Base-by-base conservation (phyloP, 2,329 filamentous ascomycete genomes). In the Arthrobotrys musiformis region DNA sequence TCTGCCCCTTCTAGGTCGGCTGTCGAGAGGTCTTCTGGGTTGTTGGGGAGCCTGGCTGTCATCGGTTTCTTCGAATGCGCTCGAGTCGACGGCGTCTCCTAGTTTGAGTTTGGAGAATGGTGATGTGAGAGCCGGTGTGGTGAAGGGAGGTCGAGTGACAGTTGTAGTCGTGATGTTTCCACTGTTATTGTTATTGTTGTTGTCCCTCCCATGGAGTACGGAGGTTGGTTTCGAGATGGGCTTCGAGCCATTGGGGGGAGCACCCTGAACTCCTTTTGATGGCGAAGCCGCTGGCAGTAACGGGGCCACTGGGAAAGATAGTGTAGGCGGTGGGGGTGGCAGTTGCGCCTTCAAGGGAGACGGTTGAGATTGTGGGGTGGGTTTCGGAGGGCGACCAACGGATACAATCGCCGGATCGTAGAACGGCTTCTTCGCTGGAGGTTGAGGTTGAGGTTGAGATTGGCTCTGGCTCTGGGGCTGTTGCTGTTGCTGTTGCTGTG, bases 331-430 rank as follows among this genome's bases (percentile, higher is more conserved):
- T 54, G 30, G 58, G 46, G 37, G 70, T 70, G 73, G 68, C 2
- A 72, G 68, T 6, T 62, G 24, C 26, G 28, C 56, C 64, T 56
- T 58, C 8, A 62, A 11, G 17, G 54, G 52, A 24, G 60, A 66
- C 4, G 54, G 52, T 74, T 64, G n/a, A n/a, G 77, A 50, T 64
- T 28, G 70, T 40, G 50, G 64, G 40, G 54, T 35, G 67, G 74
- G 44, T 73, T 74, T 40, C 66, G 73, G 11, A 62, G 78, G 73
- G 15, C 73, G 66, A 22, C 73, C 73, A 35, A 81, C 80, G 40
- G 80, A 81, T 54, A 81, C 69, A 67, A 81, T 81, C 33, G 80
- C 80, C 15, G 80, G 80, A 48, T 81, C 80, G 11, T 80, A 69
- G 42, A 81, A 80, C 19, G 79, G 62, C 22, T 79, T 78, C 58